Evolutionary conservation across 1,284 basidiomycete species (phyloP).

Genomic region (Salmacisia buchloeana): DNA sequence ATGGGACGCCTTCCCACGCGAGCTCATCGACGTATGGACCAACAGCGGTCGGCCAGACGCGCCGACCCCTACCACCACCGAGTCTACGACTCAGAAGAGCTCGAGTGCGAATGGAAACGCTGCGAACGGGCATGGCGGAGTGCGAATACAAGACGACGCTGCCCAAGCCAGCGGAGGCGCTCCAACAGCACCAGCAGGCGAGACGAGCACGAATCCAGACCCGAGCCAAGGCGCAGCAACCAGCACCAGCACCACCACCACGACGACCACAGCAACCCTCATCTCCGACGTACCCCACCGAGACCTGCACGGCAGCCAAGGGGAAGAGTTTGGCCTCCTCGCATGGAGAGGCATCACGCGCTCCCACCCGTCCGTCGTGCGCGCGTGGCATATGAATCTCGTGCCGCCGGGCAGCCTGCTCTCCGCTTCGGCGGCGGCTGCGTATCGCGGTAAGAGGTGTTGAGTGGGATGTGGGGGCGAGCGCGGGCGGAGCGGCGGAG

Average conservation of each 20-base stretch:
- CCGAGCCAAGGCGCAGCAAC: not conserved
- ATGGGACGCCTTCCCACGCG: conserved; percentile 13
- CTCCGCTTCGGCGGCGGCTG: no score
- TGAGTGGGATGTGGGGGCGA: no score
- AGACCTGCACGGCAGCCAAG: not conserved
- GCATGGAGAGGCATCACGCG: conserved; percentile 4
- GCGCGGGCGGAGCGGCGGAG: no score
- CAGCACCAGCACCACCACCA: not conserved
- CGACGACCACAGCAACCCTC: not conserved
- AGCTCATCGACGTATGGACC: conserved; percentile 21
- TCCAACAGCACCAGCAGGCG: not conserved
- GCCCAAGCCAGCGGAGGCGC: not conserved
- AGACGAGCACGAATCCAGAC: no score
- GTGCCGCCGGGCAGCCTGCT: no score
- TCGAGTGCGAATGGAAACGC: no score
- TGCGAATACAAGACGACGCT: no score
- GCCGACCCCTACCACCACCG: no score
- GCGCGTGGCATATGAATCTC: not conserved
- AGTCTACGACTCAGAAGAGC: no score
- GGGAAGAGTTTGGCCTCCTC: conserved; percentile 2
- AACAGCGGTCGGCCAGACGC: conserved; percentile 2
- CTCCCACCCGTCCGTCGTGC: conserved; percentile 5
- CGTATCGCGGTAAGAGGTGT: no score
- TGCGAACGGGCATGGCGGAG: no score
- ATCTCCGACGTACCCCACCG: not conserved